Evolutionary conservation across 1,284 basidiomycete genomes (phyloP), one percentile per base, ranked within the genome.

Genomic region (Anthracocystis walkeri): DNA sequence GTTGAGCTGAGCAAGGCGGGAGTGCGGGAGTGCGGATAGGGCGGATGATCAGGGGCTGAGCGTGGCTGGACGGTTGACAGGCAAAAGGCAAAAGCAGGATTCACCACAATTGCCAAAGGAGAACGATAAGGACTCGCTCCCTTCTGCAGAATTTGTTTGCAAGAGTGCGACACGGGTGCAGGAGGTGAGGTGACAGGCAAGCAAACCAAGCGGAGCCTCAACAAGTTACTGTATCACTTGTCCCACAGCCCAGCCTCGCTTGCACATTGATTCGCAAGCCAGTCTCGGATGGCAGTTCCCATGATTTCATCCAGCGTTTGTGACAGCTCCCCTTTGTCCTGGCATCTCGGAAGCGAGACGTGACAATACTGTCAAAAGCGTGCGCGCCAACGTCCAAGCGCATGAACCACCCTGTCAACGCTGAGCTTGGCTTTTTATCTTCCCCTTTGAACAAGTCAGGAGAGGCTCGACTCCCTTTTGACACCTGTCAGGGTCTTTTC

Each of bases 11-110:
- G 20, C 4, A 21, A 29, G 29, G 29, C 29, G 29, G 20, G 11
- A 11, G 25, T 4, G 16, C 29, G 51, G 21, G 18, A 41, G 38
- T 27, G 23, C 14, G 38, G 23, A 41, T 20, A 21, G 49, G 21
- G 12, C 12, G 49, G 31, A 33, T 3, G 29, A 38, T 51, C 33
- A 38, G 49, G 33, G 49, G 33, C 4, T 16, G 35, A 1, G 35
- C 3, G 31, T 52, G n/a, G 52, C 51, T 53, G 51, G 38, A 29
- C 25, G 38, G 51, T 53, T 53, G 51, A 51, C 50, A 51, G 33
- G 50, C 2, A 8, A 33, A n/a, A 33, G 33, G 4, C 29, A 29
- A 29, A 29, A 33, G 33, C 11, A 33, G 33, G 33, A 33, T 33
- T 33, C 33, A 31, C 18, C 44, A 45, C 45, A 14, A 27, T 18